A percentile compares a stretch with the other conserved stretches of the same genome.
phyloP scores from a whole-genome alignment of 805 yeast genomes.

The Lipomyces spencermartinsiae region DNA sequence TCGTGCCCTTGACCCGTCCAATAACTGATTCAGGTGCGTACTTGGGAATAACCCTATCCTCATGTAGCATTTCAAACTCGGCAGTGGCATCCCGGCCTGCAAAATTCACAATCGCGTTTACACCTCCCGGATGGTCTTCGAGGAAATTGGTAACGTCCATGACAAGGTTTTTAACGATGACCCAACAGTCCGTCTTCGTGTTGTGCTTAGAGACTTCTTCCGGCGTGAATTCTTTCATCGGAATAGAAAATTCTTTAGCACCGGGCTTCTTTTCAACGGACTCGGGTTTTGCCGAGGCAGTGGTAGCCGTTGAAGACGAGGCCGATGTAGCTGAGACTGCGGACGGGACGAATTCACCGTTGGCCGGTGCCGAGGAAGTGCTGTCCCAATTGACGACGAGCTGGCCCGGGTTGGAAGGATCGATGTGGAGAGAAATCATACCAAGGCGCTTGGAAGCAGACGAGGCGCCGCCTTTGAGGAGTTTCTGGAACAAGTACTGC shows the following conservation, averaged over 20 bases:
- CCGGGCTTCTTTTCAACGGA: not conserved
- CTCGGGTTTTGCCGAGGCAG: conserved; percentile 25
- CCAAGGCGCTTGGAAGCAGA: conserved; percentile 50
- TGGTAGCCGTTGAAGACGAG: conserved; percentile 23
- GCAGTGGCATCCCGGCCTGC: conserved; percentile 82
- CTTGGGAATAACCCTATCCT: conserved; percentile 59
- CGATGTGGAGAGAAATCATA: conserved; percentile 52
- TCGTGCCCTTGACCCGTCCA: conserved; percentile 57
- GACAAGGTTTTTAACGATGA: conserved; percentile 70
- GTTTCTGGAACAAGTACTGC: conserved; percentile 46
- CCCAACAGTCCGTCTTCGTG: conserved; percentile 73
- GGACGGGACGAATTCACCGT: conserved; percentile 25
- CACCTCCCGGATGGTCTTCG: conserved; percentile 71
- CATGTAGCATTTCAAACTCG: conserved; percentile 69
- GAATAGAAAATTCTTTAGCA: conserved; percentile 49
- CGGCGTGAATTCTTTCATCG: conserved; percentile 52
- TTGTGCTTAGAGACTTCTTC: conserved; percentile 55
- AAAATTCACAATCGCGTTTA: conserved; percentile 66
- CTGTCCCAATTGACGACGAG: conserved; percentile 39
- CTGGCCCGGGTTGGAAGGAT: conserved; percentile 39
- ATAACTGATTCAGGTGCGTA: conserved; percentile 57
- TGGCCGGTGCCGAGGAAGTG: conserved; percentile 5
- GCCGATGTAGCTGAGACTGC: conserved; percentile 13
- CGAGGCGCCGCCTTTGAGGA: conserved; percentile 42
- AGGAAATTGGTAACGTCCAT: conserved; percentile 65